A percentile compares a stretch with the other conserved stretches of the same genome.
phyloP scores from a whole-genome alignment of 768 basidiomycete species.

The Clitopilus passeckerianus region DNA sequence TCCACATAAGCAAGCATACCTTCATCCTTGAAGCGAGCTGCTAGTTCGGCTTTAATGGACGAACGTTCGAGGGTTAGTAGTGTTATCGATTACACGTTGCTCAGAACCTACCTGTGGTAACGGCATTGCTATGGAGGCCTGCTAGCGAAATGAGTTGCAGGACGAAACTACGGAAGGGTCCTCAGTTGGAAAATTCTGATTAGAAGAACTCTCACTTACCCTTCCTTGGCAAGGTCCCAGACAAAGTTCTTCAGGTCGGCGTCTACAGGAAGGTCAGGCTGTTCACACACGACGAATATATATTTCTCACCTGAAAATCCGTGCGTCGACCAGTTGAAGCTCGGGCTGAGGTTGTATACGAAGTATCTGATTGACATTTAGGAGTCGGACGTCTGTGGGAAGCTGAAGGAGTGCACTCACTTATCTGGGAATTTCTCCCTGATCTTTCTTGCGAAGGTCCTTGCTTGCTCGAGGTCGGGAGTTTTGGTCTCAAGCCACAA shows the following conservation, averaged over 20 bases:
- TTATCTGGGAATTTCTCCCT: conserved; percentile 69
- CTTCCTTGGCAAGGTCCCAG: conserved; percentile 89
- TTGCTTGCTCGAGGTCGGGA: conserved; percentile 79
- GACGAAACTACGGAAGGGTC: conserved; percentile 56
- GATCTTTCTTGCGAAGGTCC: conserved; percentile 72
- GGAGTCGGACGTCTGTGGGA: background rate
- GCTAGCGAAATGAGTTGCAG: conserved; percentile 87
- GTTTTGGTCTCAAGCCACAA: conserved; percentile 91
- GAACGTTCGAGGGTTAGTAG: background rate
- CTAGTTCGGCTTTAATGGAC: conserved; percentile 59
- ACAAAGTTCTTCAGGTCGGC: conserved; percentile 77
- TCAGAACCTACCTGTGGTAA: conserved; percentile 54
- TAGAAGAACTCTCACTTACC: conserved; percentile 33
- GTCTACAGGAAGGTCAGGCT: conserved; percentile 34
- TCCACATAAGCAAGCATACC: conserved; percentile 94
- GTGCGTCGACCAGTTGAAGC: conserved; percentile 87
- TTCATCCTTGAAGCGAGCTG: conserved; percentile 74
- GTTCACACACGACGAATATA: conserved; percentile 1
- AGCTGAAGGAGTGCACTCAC: conserved; percentile 25
- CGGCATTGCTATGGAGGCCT: conserved; percentile 83
- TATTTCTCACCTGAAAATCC: conserved; percentile 58
- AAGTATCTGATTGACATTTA: conserved; percentile 51
- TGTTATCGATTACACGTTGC: background rate
- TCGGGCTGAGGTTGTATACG: conserved; percentile 91
- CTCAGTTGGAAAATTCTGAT: conserved; percentile 2